Base-by-base conservation (phyloP, 257 asterid genomes). In the Marsdenia floribunda region DNA sequence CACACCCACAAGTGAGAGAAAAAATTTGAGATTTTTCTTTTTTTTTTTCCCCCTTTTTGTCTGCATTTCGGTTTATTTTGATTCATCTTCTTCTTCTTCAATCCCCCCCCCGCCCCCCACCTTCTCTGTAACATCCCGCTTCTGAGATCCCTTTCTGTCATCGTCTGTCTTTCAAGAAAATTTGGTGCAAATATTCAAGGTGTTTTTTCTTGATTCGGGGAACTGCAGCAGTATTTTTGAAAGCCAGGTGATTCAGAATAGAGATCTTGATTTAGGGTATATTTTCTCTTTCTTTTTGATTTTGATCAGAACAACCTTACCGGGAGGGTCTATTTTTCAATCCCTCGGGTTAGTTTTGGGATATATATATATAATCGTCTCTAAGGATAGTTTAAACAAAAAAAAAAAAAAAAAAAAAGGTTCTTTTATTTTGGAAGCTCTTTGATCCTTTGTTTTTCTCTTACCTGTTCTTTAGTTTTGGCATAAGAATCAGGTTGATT, bases 221-320 rank as follows among this genome's bases (percentile, higher is more conserved):
- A 29, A 29, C 33, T 29, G 81, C 70, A 70, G 74, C 46, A 40
- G 46, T 38, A 7, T 78, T 82, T 86, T 85, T 83, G 97, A 86
- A 90, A 90, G 95, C 89, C 95, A 87, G 93, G 95, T 87, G 96
- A 77, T 92, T 88, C 97, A 89, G 97, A 90, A 87, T 65, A 86
- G 97, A 59, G 97, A 86, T 91, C 90, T 68, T 50, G 58, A 19
- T 68, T 72, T 70, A 3, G 42, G 42, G 49, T 76, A 14, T 71
- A 58, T 13, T 16, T 73, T 60, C 76, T 66, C 40, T 68, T 35
- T 44, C 8, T 44, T 44, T 11, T 44, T 44, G 49, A 44, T 14
- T 73, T 77, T 75, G 49, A 78, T 77, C 75, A 54, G 33, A 77
- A 57, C 87, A 80, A 72, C 81, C 42, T 40, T 11, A 6, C 8